Evolutionary conservation across 176 grass and related monocot species (phyloP).

Genomic region (Zizania latifolia): DNA sequence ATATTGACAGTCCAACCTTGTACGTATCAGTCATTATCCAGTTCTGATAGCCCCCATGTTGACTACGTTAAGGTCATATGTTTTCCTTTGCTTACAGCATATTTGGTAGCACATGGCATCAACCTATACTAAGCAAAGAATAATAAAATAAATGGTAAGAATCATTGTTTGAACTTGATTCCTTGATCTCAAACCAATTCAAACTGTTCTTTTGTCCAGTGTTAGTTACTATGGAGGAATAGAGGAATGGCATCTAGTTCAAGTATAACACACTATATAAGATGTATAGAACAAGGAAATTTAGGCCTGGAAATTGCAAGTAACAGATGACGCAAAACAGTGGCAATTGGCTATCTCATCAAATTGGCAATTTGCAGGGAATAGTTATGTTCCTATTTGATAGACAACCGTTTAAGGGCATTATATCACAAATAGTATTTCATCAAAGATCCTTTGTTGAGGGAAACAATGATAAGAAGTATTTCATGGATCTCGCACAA

Average conservation of each 20-base stretch:
- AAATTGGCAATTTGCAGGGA: not conserved
- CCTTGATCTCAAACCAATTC: not conserved
- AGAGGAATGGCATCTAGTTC: not conserved
- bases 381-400: not conserved
- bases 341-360: not conserved
- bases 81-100: conserved; percentile 14
- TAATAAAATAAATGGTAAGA: not conserved
- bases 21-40: not conserved
- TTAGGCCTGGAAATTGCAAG: not conserved
- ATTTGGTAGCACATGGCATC: conserved; percentile 17
- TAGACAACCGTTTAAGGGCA: not conserved
- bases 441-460: not conserved
- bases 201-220: not conserved
- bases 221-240: not conserved
- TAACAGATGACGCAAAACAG: conserved; percentile 8
- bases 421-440: not conserved
- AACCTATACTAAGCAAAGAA: not conserved
- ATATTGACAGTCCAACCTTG: not conserved
- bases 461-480: not conserved
- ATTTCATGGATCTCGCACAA: not conserved
- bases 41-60: not conserved
- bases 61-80: not conserved
- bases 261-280: not conserved
- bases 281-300: not conserved
- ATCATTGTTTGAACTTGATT: not conserved